A percentile compares a stretch with the other conserved stretches of the same genome.
Evolutionary conservation across 2,329 filamentous ascomycete genomes (phyloP).

Genomic region (Sporothrix pseudoabietina): DNA sequence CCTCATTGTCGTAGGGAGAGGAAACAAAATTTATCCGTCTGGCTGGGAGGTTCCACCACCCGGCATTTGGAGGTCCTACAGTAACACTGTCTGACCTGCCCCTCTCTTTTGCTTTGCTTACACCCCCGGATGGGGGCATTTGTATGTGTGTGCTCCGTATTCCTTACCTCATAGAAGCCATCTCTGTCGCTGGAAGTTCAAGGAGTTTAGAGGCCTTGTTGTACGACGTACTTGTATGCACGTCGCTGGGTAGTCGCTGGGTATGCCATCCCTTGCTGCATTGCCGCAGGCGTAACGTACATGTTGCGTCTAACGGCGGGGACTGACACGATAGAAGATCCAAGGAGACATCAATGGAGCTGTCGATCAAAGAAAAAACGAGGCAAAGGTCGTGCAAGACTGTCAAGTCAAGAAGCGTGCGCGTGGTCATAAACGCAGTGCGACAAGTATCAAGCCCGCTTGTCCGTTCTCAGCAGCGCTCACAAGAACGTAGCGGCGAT

Average conservation of each 20-base stretch:
- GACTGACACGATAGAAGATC: neutral
- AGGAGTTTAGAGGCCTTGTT: neutral
- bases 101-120: constrained; percentile 11
- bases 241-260: neutral
- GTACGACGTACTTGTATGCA: constrained; percentile 15
- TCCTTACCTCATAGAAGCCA: neutral
- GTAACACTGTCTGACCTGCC: neutral
- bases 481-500: neutral
- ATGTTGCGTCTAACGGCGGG: neutral
- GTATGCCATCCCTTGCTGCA: constrained; percentile 16
- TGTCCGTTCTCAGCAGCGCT: neutral
- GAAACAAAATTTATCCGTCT: constrained; percentile 17
- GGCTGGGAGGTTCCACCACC: constrained; percentile 21
- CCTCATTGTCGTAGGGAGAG: neutral
- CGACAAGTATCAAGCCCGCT: neutral
- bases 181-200: neutral
- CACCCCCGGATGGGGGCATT: neutral
- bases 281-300: constrained; percentile 7
- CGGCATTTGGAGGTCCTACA: constrained; percentile 23
- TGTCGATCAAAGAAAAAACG: neutral
- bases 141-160: neutral
- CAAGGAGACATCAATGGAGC: constrained; percentile 5
- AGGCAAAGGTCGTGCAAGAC: neutral
- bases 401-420: neutral
- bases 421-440: neutral